A percentile compares a stretch with the other conserved stretches of the same genome.
phyloP scores from a whole-genome alignment of 345 rosid genomes.

The Carallia brachiata region DNA sequence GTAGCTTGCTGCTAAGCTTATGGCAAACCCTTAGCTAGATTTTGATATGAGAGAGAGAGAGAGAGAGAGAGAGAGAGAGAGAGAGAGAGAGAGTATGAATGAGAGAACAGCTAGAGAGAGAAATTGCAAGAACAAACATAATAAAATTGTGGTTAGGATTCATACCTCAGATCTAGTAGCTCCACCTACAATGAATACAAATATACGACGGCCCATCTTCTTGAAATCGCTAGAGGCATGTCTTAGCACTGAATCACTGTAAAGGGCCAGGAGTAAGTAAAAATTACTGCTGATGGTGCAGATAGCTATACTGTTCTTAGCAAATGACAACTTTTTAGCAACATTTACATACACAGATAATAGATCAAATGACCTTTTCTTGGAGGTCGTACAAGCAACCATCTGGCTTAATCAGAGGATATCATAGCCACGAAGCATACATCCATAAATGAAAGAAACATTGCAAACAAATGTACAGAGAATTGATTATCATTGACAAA shows the following conservation, averaged over 20 bases:
- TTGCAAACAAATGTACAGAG: neutral
- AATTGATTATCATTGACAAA: neutral
- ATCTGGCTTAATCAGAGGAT: neutral
- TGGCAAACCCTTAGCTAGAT: constrained; percentile 89
- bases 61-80: neutral
- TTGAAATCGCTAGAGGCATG: constrained; percentile 87
- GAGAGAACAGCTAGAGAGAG: neutral
- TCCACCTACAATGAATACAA: constrained; percentile 91
- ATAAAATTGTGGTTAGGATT: neutral
- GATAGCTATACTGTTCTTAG: neutral
- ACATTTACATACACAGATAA: neutral
- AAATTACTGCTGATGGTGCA: neutral
- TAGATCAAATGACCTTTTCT: too few species aligned
- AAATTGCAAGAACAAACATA: neutral
- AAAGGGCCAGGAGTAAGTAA: constrained; percentile 6
- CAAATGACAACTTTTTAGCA: neutral
- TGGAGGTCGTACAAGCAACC: neutral
- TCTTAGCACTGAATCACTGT: constrained; percentile 80
- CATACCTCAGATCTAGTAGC: constrained; percentile 97
- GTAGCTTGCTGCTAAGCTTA: constrained; percentile 80
- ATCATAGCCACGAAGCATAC: neutral
- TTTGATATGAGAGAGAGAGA: constrained; percentile 3
- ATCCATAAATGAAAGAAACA: neutral
- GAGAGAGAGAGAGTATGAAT: neutral
- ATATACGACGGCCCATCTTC: constrained; percentile 88